Percentiles rank a stretch among this genome's conserved stretches.
These are phyloP conservation scores for Plasmodium coatneyi DNA, from an alignment of 169 alveolate species.

Conservation along the genomic window DNA sequence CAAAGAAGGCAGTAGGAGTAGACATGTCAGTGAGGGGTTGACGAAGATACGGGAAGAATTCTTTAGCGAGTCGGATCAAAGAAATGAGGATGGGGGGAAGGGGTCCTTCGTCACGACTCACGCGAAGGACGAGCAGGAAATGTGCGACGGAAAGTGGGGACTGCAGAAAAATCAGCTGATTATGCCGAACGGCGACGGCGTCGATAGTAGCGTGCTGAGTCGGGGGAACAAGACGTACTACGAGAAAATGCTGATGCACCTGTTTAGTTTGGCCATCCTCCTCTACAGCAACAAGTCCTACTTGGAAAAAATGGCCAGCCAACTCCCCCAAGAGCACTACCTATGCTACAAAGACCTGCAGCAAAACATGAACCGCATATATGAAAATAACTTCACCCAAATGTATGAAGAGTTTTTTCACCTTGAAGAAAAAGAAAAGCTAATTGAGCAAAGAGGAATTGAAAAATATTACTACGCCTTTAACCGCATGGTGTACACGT, in stretches of 20 bases:
- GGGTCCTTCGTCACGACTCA: neutral
- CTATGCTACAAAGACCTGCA: neutral
- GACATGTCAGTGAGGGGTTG: neutral
- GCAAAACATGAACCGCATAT: neutral
- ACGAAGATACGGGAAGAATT: neutral
- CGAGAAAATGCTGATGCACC: neutral
- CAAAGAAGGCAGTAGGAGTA: neutral
- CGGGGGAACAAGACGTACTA: neutral
- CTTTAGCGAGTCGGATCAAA: neutral
- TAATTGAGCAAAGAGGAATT: neutral
- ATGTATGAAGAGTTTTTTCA: constrained; percentile 3
- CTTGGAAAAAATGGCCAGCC: neutral
- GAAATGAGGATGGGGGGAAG: neutral
- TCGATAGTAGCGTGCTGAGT: neutral
- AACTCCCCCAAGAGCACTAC: neutral
- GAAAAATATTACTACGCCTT: constrained; percentile 31
- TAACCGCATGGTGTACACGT: neutral
- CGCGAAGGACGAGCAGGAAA: neutral
- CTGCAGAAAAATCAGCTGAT: neutral
- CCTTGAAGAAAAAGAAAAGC: neutral
- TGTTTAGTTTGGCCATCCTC: constrained; percentile 1
- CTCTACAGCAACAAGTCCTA: neutral
- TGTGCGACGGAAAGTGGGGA: neutral
- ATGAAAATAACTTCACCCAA: neutral
- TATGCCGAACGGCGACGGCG: neutral